Percentiles rank a stretch among this genome's conserved stretches.
These are phyloP conservation scores for Hypoxylon subgilvum DNA, from an alignment of 495 filamentous ascomycete species.

Conservation along the genomic window DNA sequence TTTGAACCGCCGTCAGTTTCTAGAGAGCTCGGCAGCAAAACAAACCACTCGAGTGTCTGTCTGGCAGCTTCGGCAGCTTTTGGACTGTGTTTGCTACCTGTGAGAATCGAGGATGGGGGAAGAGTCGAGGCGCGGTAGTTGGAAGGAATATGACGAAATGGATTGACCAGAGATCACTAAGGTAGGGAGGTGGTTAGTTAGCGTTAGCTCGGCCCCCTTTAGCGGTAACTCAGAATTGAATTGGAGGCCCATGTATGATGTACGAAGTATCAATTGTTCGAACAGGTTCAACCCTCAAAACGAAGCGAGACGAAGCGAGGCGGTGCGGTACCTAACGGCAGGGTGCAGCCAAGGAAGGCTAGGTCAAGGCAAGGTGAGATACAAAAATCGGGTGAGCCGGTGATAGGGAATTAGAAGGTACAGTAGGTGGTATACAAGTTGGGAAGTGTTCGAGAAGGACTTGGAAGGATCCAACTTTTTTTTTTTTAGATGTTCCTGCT, in stretches of 20 bases:
- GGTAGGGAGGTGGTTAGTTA: slow-evolving; percentile 29
- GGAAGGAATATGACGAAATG: slow-evolving; percentile 35
- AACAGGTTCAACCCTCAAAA: background rate
- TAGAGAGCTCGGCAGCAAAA: background rate
- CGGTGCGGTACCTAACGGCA: background rate
- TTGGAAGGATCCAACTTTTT: slow-evolving; percentile 11
- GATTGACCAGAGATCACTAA: slow-evolving; percentile 31
- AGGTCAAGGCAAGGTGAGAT: background rate
- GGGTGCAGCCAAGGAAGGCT: background rate
- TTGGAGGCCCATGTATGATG: slow-evolving; percentile 6
- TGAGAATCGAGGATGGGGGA: background rate
- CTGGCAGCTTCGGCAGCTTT: slow-evolving; percentile 4
- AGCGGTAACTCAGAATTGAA: slow-evolving; percentile 8
- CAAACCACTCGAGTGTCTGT: slow-evolving; percentile 1
- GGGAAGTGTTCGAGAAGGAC: slow-evolving; percentile 28
- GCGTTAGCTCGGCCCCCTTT: slow-evolving; percentile 22
- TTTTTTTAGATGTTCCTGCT: background rate
- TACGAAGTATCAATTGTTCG: background rate
- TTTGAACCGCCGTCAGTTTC: background rate
- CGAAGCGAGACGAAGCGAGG: background rate
- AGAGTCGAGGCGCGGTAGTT: slow-evolving; percentile 12
- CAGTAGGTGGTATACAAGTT: slow-evolving; percentile 1
- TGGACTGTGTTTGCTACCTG: background rate
- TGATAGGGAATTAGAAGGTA: too few relatives aligned
- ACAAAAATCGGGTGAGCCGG: background rate